These are phyloP conservation scores for Rhizophagus clarus DNA, from an alignment of 192 early-diverging fungal species.

Conservation along the genomic window DNA sequence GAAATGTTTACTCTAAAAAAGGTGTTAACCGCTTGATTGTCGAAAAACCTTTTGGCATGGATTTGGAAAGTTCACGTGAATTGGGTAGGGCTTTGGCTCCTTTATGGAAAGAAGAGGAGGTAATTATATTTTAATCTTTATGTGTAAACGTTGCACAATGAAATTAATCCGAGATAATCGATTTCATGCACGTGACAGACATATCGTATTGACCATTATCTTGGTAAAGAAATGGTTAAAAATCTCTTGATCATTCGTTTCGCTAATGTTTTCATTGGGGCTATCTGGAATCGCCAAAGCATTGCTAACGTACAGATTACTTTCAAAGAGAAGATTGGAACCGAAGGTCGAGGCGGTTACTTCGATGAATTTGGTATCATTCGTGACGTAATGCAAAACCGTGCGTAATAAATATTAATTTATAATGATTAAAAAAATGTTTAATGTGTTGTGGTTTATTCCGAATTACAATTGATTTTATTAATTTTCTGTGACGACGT, in stretches of 20 bases:
- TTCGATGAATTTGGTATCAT: slow-evolving; percentile 99
- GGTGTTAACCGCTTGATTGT: slow-evolving; percentile 87
- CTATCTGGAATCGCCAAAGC: slow-evolving; percentile 86
- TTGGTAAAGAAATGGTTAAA: slow-evolving; percentile 99
- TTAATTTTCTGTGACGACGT: not conserved
- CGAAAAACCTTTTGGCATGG: slow-evolving; percentile 98
- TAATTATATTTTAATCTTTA: not conserved
- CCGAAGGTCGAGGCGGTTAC: slow-evolving; percentile 96
- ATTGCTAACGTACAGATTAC: slow-evolving; percentile 97
- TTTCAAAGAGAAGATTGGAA: slow-evolving; percentile 97
- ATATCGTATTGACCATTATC: slow-evolving; percentile 98
- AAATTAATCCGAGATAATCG: not conserved
- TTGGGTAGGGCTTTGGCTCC: slow-evolving; percentile 72
- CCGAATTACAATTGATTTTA: not conserved
- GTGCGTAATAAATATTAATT: slow-evolving; percentile 37
- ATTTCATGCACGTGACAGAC: slow-evolving; percentile 53
- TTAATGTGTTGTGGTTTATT: not conserved
- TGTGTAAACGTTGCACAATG: not conserved
- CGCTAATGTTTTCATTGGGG: slow-evolving; percentile 92
- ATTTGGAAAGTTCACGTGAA: slow-evolving; percentile 78
- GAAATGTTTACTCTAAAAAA: slow-evolving; percentile 63
- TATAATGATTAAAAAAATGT: not conserved
- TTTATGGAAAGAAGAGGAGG: slow-evolving; percentile 88
- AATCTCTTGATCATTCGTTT: slow-evolving; percentile 93
- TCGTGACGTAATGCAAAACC: slow-evolving; percentile 94